Evolutionary conservation across 1,284 basidiomycete species (phyloP), one percentile per base, ranked within the genome.

Genomic region (Ustilago xerochloae): DNA sequence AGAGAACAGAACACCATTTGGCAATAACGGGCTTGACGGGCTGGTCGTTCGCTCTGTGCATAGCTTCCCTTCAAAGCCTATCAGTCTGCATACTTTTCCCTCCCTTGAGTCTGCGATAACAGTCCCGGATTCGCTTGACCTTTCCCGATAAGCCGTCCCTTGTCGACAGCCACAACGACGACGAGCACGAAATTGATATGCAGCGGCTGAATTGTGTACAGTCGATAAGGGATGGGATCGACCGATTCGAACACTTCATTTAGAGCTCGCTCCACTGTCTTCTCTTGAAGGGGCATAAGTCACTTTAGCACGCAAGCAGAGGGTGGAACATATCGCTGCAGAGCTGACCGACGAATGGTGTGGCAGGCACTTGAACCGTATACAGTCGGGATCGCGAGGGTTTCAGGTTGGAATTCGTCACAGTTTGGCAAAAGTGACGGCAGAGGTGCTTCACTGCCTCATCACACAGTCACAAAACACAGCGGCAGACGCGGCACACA

Each of bases 11-110:
- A 26, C 22, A 43, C 22, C 22, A 43, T 33, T 32, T 52, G 52
- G 63, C 20, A 29, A 41, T 61, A 61, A 36, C 58, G 63, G 63
- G 3, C 63, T 66, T 61, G 58, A 61, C 63, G 58, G 63, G 32
- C 51, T 55, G 26, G 47, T 48, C 4, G 41, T 47, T 49, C 13
- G 10, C 45, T 41, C 36, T 24, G 22, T 49, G 12, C 41, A 43
- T 1, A 6, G 20, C 20, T 43, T 43, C 10, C 22, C 28, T 35
- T 29, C 30, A 33, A 12, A 13, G 3, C 32, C 16, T 49, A 30
- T 29, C 47, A 49, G 30, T 49, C 20, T 49, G 33, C 24, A 38
- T 51, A 20, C 20, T 18, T 4, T n/a, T n/a, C n/a, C 41, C 22
- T 13, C 47, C n/a, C 22, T 6, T 43, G 41, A n/a, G 6, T 7